Base-by-base conservation (phyloP, 225 moss, liverwort and hornwort genomes). In the Marchantia paleacea region DNA sequence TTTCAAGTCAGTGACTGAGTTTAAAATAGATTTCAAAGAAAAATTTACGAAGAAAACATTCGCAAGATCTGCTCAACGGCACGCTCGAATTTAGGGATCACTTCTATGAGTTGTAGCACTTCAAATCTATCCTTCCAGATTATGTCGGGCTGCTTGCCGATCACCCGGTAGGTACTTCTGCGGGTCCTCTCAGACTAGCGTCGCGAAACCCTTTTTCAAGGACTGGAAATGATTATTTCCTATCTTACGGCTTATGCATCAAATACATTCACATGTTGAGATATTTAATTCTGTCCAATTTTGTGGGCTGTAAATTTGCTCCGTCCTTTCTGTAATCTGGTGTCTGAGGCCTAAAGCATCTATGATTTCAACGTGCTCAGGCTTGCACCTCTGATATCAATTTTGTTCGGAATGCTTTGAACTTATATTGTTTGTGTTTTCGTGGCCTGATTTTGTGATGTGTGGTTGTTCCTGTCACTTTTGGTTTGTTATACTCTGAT, bases 161-260 rank as follows among this genome's bases (percentile, higher is more conserved):
- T 75, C 60, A 39, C 60, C 39, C 60, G 58, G 31, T 18, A 31
- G 47, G 31, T 61, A 76, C 30, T 57, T 57, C 58, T 76, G 75
- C 75, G 57, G 66, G 47, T 75, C 75, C 73, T 57, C 20, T 39
- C 18, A 57, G 58, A 61, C 60, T 57, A 60, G 75, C 31, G 39
- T 76, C 55, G 53, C 75, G 60, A 76, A 75, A 30, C 28, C 60
- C 39, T 26, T 57, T 53, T 26, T 47, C 30, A 76, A 57, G 29
- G 75, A 76, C 39, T 30, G 75, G 75, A 76, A 61, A 76, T 76
- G 57, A 76, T 76, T 76, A 61, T 76, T 76, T 76, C 75, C 75
- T 20, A 29, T 60, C 75, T 76, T 57, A 76, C 75, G 75, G 75
- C 75, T 76, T 39, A 60, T 57, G 60, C 55, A 25, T 28, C 39